Percentiles rank a stretch among this genome's conserved stretches.
phyloP scores from a whole-genome alignment of 768 basidiomycete genomes.

The Suillus americanus region DNA sequence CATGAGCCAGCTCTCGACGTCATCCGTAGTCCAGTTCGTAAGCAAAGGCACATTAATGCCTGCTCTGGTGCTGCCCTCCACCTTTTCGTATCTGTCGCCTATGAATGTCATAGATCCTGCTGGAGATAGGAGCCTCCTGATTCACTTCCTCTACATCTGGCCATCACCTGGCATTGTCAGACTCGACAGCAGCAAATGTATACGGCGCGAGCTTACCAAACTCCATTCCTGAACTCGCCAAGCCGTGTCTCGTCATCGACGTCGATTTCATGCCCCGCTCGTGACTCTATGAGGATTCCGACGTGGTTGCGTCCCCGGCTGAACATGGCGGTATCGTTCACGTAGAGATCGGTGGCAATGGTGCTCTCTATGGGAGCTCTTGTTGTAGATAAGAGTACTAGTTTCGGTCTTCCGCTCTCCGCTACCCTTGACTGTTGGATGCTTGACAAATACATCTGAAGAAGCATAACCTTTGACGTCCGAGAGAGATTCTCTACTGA shows the following conservation, averaged over 20 bases:
- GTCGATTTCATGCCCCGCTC: constrained; percentile 33
- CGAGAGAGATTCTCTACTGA: constrained; percentile 33
- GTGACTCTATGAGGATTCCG: constrained; percentile 34
- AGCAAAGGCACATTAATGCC: constrained; percentile 26
- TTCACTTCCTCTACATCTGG: constrained; percentile 44
- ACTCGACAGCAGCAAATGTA: background rate
- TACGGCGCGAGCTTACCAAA: constrained; percentile 32
- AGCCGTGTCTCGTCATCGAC: constrained; percentile 26
- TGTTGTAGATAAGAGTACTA: constrained; percentile 30
- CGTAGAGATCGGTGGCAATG: constrained; percentile 16
- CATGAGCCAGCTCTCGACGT: constrained; percentile 27
- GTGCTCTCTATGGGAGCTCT: constrained; percentile 35
- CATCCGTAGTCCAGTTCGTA: constrained; percentile 18
- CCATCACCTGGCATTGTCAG: constrained; percentile 20
- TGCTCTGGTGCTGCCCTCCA: constrained; percentile 24
- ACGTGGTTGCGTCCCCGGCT: constrained; percentile 32
- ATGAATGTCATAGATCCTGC: constrained; percentile 32
- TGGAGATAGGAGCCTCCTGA: constrained; percentile 37
- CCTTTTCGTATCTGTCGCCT: constrained; percentile 25
- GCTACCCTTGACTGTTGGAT: constrained; percentile 42
- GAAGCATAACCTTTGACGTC: constrained; percentile 43
- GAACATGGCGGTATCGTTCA: constrained; percentile 40
- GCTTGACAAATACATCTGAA: constrained; percentile 42
- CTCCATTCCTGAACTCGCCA: constrained; percentile 32
- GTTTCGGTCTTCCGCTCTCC: constrained; percentile 24